These are phyloP conservation scores for Elsinoe australis DNA, from an alignment of 2,329 filamentous ascomycete species.

Conservation along the genomic window DNA sequence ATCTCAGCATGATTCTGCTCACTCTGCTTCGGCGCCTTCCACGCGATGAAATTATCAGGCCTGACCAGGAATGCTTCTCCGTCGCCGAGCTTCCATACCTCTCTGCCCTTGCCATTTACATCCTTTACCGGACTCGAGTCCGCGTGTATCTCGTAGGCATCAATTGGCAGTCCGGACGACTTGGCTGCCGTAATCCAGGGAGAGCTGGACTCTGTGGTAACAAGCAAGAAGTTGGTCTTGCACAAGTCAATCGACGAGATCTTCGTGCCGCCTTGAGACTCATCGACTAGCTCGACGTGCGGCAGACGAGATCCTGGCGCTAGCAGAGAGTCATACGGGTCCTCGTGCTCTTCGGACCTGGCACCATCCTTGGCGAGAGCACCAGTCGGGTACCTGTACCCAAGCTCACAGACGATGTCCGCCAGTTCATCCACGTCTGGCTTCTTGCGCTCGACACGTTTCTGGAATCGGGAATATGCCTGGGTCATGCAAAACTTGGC, in stretches of 20 bases:
- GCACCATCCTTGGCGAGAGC: neutral
- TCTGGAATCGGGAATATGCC: constrained; percentile 13
- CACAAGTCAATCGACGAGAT: constrained; percentile 12
- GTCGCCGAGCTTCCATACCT: neutral
- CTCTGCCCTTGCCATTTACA: neutral
- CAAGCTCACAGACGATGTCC: constrained; percentile 16
- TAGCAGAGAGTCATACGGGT: neutral
- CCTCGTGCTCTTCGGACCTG: neutral
- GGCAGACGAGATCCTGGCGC: constrained; percentile 1
- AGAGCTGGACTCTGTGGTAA: neutral
- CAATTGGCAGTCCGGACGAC: neutral
- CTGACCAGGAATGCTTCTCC: constrained; percentile 2
- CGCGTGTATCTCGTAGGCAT: constrained; percentile 5
- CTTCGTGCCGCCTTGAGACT: neutral
- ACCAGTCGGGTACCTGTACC: constrained; percentile 6
- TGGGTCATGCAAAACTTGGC: constrained; percentile 14
- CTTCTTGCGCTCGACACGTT: constrained; percentile 9
- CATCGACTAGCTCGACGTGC: constrained; percentile 1
- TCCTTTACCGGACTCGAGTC: neutral
- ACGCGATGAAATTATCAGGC: constrained; percentile 1
- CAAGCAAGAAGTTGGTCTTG: constrained; percentile 7
- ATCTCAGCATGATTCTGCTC: neutral
- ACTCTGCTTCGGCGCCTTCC: neutral
- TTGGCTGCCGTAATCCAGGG: neutral
- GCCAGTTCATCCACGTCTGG: constrained; percentile 11